Conservation (phyloP, 495 filamentous ascomycete species). For the Aspergillus egyptiacus region DNA sequence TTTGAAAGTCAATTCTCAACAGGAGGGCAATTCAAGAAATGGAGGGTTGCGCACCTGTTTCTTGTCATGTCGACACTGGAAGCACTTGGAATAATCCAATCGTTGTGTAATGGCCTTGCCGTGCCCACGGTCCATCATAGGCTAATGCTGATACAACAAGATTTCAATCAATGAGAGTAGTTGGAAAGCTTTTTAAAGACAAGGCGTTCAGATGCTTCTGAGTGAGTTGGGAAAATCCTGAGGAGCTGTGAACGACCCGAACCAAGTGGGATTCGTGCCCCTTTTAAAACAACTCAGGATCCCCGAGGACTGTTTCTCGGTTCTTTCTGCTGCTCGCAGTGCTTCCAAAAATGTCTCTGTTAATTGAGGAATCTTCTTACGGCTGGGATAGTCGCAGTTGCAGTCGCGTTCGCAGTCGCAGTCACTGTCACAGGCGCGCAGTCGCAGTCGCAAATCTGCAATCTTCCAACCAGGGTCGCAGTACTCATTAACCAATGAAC, state of each 20-base stretch:
- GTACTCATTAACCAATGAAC: not conserved
- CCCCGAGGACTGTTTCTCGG: no score
- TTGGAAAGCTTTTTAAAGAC: not conserved
- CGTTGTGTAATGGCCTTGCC: not conserved
- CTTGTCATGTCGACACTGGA: not conserved
- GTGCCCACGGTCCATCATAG: not conserved
- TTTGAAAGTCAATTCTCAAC: not conserved
- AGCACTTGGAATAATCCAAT: constrained; percentile 1
- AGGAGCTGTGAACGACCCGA: not conserved
- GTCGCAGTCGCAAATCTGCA: not conserved
- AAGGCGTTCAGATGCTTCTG: not conserved
- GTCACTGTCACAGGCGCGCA: no score
- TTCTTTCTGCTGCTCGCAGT: no score
- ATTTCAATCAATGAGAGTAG: not conserved
- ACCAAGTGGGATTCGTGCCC: not conserved
- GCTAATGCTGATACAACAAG: not conserved
- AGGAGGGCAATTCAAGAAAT: not conserved
- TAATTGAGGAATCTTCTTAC: not conserved
- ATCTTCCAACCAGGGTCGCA: not conserved
- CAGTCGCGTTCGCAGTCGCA: not conserved
- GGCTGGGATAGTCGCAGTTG: not conserved
- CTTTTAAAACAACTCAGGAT: no score
- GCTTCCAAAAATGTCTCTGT: not conserved
- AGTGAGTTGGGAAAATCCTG: not conserved
- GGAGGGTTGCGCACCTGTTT: not conserved